phyloP scores from a whole-genome alignment of 495 filamentous ascomycete species.

The Bryoglossum gracile region DNA sequence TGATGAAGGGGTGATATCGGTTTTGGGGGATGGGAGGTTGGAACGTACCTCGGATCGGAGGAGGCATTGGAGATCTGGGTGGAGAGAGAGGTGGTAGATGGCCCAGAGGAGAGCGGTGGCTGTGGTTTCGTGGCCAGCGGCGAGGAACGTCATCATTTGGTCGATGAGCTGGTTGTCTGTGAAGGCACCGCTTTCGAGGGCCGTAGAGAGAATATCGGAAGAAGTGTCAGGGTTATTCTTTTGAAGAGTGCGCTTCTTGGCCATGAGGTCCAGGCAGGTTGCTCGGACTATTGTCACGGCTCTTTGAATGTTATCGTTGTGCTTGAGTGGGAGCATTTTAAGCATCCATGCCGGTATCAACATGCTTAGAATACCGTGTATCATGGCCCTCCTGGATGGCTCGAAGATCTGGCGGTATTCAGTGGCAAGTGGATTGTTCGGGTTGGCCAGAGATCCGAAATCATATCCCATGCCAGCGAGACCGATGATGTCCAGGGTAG shows the following conservation, averaged over 20 bases:
- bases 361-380: slow-evolving; percentile 31
- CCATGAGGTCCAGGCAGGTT: no score
- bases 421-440: slow-evolving; percentile 54
- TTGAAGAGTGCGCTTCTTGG: no score
- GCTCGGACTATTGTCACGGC: no score
- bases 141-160: slow-evolving; percentile 91
- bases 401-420: slow-evolving; percentile 58
- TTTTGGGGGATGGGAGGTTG: slow-evolving; percentile 50
- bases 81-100: slow-evolving; percentile 38
- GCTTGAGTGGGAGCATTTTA: slow-evolving; percentile 51
- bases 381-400: no score
- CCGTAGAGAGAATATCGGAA: slow-evolving; percentile 80
- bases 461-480: slow-evolving; percentile 72
- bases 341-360: slow-evolving; percentile 43
- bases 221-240: no score
- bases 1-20: slow-evolving; percentile 37
- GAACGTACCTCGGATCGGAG: slow-evolving; percentile 50
- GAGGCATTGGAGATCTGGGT: slow-evolving; percentile 39
- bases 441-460: slow-evolving; percentile 61
- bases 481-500: slow-evolving; percentile 84
- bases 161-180: slow-evolving; percentile 76
- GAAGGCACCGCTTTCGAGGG: slow-evolving; percentile 68
- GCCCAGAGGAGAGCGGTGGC: slow-evolving; percentile 50
- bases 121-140: slow-evolving; percentile 80
- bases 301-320: slow-evolving; percentile 58